Evolutionary conservation across 768 basidiomycete species (phyloP), one percentile per base, ranked within the genome.

Genomic region (Trametes cingulata): DNA sequence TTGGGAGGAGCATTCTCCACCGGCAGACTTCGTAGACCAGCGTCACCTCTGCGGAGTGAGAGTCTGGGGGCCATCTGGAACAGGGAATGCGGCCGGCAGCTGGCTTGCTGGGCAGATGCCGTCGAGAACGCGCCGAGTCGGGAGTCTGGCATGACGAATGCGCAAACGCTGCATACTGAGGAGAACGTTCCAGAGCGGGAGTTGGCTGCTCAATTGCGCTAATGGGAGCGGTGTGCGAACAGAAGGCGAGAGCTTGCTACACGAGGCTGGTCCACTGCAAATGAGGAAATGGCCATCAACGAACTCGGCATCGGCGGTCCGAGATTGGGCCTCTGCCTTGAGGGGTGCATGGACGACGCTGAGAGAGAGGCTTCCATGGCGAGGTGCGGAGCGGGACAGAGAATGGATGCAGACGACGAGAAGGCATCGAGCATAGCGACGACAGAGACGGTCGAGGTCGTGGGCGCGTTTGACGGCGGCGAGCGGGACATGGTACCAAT

Each of bases 201-300:
- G 12, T 41, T 4, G 39, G 25, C 22, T 42, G 24, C 14, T 41
- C 9, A 43, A 43, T 35, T 29, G 52, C 41, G 20, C 36, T 15
- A 24, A 36, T 24, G 50, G 6, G 50, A 51, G 20, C 29, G 20
- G 50, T 27, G 46, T 39, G 50, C 22, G 43, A 54, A 24, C 15
- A 22, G 43, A 17, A 36, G 33, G 9, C 14, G 13, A 20, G 36
- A 24, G 10, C 22, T 10, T 5, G 13, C 6, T 45, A 37, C 53
- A 55, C 53, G 53, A 55, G 53, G 53, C 53, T 46, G 53, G 10
- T 19, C 29, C 29, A 43, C 1, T 4, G 12, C 52, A 20, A 40
- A 27, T 40, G 1, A 19, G 37, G 51, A 41, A 52, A 20, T 13
- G 6, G 13, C 22, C 43, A 45, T 22, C 19, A 33, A 14, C 27